Base-by-base conservation (phyloP, 495 filamentous ascomycete species). In the Lichenothelia convexa region DNA sequence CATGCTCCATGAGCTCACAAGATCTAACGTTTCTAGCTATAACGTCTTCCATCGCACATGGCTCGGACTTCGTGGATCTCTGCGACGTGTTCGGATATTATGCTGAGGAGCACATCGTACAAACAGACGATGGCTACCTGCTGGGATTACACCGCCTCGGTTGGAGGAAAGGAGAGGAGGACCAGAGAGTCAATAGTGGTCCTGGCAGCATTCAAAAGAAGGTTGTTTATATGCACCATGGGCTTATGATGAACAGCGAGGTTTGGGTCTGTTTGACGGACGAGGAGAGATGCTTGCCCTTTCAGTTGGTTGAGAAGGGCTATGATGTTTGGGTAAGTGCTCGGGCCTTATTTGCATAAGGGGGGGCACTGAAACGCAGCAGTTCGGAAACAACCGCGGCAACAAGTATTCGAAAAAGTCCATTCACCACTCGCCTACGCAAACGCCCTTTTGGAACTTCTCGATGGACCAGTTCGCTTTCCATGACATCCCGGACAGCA, bases 351-450 rank as follows among this genome's bases (percentile, higher is more conserved):
- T 6, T 6, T 17, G 6, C 17, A 7, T 33, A 9, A 33, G 9
- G 29, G 19, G 12, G 18, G 9, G 22, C 17, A 29, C 18, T 13
- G 19, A 11, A 21, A 0, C 32, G 12, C 17, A 4, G 29, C 38
- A 81, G 78, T 61, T 95, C 37, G 89, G 89, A 13, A 97, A 97
- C 47, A 97, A 97, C 49, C 71, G 89, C 5, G 89, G 89, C 17
- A 97, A 97, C 63, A 97, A 97, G 49, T 97, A 97, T 55, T 89
- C 83, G 20, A 97, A 95, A 55, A 97, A 95, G 54, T 87, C 73
- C 0, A 66, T 80, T 23, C 61, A 71, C 26, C 65, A 60, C 35
- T 73, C 84, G 4, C 85, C 89, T 0, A 71, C 70, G 5, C 74
- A 77, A 0, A 68, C 67, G 21, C 64, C 71, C 20, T 97, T 97